Evolutionary conservation across 805 yeast species (phyloP).

Genomic region (Komagataella pastoris): DNA sequence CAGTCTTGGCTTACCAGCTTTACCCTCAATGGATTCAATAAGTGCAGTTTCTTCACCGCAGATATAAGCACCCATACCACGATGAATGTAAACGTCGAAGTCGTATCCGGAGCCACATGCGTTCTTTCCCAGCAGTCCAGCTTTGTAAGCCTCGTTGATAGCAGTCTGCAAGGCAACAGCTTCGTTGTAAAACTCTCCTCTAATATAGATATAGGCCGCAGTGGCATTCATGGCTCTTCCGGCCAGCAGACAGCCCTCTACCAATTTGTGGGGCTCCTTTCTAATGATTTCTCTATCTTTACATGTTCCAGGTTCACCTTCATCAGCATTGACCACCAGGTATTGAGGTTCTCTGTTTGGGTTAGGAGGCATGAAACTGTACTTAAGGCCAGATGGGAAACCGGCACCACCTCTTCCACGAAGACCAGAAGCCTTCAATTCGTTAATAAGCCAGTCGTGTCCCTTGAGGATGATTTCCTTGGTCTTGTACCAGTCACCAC

Average conservation of each 20-base stretch:
- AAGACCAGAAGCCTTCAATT: conserved; percentile 71
- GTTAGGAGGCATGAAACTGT: conserved; percentile 92
- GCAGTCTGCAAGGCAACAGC: conserved; percentile 64
- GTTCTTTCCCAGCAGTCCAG: conserved; percentile 69
- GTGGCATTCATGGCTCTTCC: conserved; percentile 91
- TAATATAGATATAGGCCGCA: conserved; percentile 82
- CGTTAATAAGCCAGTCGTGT: conserved; percentile 82
- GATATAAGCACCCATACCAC: conserved; percentile 90
- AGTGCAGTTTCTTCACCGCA: conserved; percentile 91
- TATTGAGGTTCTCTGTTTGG: conserved; percentile 83
- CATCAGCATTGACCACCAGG: conserved; percentile 84
- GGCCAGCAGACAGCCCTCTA: conserved; percentile 83
- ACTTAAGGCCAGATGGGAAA: conserved; percentile 80
- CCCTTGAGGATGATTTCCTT: conserved; percentile 77
- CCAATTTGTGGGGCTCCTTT: conserved; percentile 84
- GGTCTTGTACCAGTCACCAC: conserved; percentile 91
- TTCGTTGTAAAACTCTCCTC: conserved; percentile 86
- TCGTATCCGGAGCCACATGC: conserved; percentile 83
- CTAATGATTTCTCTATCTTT: conserved; percentile 86
- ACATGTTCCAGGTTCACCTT: conserved; percentile 92
- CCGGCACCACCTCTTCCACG: conserved; percentile 95
- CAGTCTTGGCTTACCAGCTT: conserved; percentile 87
- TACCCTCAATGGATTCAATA: conserved; percentile 82
- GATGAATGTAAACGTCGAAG: conserved; percentile 73
- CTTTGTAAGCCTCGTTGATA: conserved; percentile 76